Base-by-base conservation (phyloP, 208 protist species). In the Novymonas esmeraldas region DNA sequence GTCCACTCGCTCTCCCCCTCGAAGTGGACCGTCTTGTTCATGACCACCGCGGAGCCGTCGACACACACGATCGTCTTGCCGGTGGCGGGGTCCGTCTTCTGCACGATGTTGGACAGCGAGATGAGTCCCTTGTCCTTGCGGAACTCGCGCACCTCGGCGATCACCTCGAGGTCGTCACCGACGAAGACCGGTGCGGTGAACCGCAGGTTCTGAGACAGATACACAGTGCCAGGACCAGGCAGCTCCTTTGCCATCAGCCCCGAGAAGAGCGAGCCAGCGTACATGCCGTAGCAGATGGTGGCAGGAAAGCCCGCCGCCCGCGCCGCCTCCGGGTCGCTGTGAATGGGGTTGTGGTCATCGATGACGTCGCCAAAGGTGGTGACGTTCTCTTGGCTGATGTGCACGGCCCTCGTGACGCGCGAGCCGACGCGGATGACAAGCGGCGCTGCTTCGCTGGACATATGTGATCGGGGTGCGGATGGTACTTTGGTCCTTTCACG, bases 1-100 rank as follows among this genome's bases (percentile, higher is more conserved):
- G 71, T 89, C 87, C 88, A 94, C 45, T 83, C 82, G 49, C 86
- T 94, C 50, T 92, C 88, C 11, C 88, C 88, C 59, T 94, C 88
- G 62, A 94, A 94, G 28, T 64, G 73, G 0, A 93, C 63, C 6
- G 49, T 80, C 71, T 94, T 94, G 64, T 94, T 96, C 71, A 93
- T 81, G n/a, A 83, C 88, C 26, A 96, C 79, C 0, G 91, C 78
- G 6, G 75, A 85, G 7, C 91, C 91, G 2, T 90, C 84, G 18
- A 94, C 63, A 50, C 91, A 96, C 14, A 90, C 51, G 22, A 84
- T 79, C 31, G 57, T 61, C 22, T 77, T 81, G 44, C 73, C 71
- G 9, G 81, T 92, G 20, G 65, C 68, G 18, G 59, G 62, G 41
- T 93, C 70, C 39, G 78, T 79, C 65, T 86, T 87, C 11, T 62